Evolutionary conservation across 2,329 filamentous ascomycete species (phyloP).

Genomic region (Diaporthe sp.): DNA sequence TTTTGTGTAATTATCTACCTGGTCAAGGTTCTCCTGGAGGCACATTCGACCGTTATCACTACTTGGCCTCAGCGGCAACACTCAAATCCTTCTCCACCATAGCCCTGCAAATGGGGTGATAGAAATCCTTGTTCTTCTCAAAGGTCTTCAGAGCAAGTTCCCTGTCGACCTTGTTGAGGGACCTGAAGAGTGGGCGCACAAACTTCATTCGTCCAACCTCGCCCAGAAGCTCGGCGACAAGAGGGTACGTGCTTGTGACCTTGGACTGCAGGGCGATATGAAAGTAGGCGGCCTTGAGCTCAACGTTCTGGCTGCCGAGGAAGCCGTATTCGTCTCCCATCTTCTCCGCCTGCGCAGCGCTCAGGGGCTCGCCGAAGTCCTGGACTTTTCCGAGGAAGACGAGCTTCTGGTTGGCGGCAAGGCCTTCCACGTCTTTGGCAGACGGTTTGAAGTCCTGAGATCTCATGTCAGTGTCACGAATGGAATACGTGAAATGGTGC

Average conservation of each 20-base stretch:
- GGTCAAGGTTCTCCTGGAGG: neutral
- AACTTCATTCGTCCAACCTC: constrained; percentile 97
- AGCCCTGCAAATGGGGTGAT: constrained; percentile 89
- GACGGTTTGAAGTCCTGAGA: constrained; percentile 70
- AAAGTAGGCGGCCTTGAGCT: constrained; percentile 85
- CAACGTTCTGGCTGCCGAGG: constrained; percentile 81
- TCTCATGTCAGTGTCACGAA: neutral
- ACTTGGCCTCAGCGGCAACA: constrained; percentile 37
- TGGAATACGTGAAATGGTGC: constrained; percentile 40
- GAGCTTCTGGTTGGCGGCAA: constrained; percentile 88
- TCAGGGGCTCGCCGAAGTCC: constrained; percentile 72
- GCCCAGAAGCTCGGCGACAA: constrained; percentile 79
- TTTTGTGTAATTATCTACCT: neutral
- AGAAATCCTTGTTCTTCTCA: constrained; percentile 88
- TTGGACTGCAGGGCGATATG: constrained; percentile 81
- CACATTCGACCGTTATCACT: constrained; percentile 53
- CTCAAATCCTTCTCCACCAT: constrained; percentile 89
- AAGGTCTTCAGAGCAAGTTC: constrained; percentile 84
- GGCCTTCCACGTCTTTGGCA: constrained; percentile 74
- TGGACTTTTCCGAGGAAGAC: constrained; percentile 89
- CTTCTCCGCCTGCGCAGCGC: constrained; percentile 71
- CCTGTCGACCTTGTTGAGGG: constrained; percentile 79
- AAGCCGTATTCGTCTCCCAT: constrained; percentile 83
- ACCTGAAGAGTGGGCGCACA: constrained; percentile 85
- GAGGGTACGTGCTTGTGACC: constrained; percentile 75